phyloP scores from a whole-genome alignment of 2,329 filamentous ascomycete species.

The Ilyonectria robusta region DNA sequence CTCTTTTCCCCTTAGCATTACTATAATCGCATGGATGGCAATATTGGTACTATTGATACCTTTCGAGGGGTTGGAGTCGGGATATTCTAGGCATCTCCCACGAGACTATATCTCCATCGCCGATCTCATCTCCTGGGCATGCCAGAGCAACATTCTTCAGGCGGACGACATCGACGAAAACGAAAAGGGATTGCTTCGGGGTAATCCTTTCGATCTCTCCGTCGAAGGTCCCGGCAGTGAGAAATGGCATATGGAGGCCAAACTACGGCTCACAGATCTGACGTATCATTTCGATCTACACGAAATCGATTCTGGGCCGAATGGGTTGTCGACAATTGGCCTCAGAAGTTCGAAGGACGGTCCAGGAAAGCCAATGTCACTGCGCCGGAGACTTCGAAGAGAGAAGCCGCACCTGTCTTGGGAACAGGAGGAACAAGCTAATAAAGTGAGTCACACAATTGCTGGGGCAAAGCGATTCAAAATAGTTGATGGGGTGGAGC shows the following conservation, averaged over 20 bases:
- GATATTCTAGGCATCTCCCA: not conserved
- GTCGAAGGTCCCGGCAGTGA: not conserved
- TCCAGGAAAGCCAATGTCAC: not conserved
- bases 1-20: not conserved
- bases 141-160: not conserved
- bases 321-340: not conserved
- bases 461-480: not conserved
- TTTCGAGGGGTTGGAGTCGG: not conserved
- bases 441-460: not conserved
- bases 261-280: not conserved
- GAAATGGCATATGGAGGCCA: not conserved
- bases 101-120: not conserved
- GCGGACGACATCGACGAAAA: not conserved
- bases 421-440: not conserved
- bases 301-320: not conserved
- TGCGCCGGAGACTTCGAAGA: not conserved
- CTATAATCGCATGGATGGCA: not conserved
- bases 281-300: not conserved
- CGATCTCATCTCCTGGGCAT: not conserved
- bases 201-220: not conserved
- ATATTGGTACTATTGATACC: not conserved
- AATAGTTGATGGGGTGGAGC: not conserved
- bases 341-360: not conserved
- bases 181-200: not conserved
- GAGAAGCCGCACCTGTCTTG: not conserved